A percentile compares a stretch with the other conserved stretches of the same genome.
These are phyloP conservation scores for Aspergillus nidulans DNA, from an alignment of 495 filamentous ascomycete genomes.

Conservation along the genomic window DNA sequence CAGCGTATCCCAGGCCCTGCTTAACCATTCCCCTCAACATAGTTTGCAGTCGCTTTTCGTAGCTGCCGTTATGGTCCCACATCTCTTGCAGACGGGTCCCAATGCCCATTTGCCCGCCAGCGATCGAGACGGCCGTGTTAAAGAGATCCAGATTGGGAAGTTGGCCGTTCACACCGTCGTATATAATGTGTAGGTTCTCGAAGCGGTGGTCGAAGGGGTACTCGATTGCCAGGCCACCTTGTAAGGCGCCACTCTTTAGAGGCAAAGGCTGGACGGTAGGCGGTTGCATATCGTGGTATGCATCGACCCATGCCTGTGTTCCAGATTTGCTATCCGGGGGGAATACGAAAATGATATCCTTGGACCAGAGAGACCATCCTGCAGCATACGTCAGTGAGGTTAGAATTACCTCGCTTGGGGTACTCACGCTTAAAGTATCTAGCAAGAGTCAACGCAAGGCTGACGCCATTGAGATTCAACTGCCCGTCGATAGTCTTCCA, in stretches of 20 bases:
- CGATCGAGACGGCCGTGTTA: slow-evolving; percentile 87
- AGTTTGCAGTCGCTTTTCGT: slow-evolving; percentile 76
- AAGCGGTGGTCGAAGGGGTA: slow-evolving; percentile 82
- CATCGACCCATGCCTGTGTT: slow-evolving; percentile 95
- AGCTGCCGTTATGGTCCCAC: slow-evolving; percentile 77
- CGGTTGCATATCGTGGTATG: slow-evolving; percentile 87
- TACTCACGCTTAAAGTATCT: slow-evolving; percentile 82
- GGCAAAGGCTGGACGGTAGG: slow-evolving; percentile 68
- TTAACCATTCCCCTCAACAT: slow-evolving; percentile 92
- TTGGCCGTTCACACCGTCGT: slow-evolving; percentile 95
- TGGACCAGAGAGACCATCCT: slow-evolving; percentile 98
- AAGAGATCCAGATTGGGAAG: slow-evolving; percentile 92
- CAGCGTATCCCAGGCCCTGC: slow-evolving; percentile 84
- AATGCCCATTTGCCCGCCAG: slow-evolving; percentile 89
- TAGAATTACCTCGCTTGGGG: slow-evolving; percentile 7
- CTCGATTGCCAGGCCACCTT: slow-evolving; percentile 91
- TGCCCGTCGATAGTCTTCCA: slow-evolving; percentile 80
- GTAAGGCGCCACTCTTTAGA: slow-evolving; percentile 86
- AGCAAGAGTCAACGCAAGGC: slow-evolving; percentile 77
- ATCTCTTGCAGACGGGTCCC: slow-evolving; percentile 77
- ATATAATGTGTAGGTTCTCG: slow-evolving; percentile 81
- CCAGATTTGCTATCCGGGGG: slow-evolving; percentile 84
- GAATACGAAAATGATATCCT: slow-evolving; percentile 93
- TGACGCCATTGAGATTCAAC: slow-evolving; percentile 81
- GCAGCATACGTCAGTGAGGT: slow-evolving; percentile 1